These are phyloP conservation scores for Ascochyta koolunga DNA, from an alignment of 2,329 filamentous ascomycete genomes.

Conservation along the genomic window DNA sequence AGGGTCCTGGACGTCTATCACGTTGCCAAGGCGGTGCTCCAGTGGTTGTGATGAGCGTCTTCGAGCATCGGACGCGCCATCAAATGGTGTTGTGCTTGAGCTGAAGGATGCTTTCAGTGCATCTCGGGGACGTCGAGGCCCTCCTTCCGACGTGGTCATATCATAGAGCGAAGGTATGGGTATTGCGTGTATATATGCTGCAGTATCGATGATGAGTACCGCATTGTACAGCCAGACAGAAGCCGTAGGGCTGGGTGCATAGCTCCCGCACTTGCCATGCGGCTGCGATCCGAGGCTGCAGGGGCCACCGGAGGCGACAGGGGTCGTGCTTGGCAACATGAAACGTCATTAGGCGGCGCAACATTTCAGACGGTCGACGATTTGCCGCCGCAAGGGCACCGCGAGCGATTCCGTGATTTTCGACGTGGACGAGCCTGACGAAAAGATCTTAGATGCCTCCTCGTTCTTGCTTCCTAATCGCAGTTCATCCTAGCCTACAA, in stretches of 20 bases:
- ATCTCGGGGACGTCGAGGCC: conserved; percentile 14
- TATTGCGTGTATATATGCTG: conserved; percentile 4
- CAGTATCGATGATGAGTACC: conserved; percentile 10
- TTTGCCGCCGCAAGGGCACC: conserved; percentile 18
- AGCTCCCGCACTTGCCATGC: conserved; percentile 21
- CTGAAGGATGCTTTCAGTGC: not conserved
- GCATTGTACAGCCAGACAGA: conserved; percentile 13
- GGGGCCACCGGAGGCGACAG: conserved; percentile 22
- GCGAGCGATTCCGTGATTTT: conserved; percentile 11
- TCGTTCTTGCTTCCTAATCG: conserved; percentile 16
- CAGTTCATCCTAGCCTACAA: conserved; percentile 6
- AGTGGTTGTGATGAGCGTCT: conserved; percentile 1
- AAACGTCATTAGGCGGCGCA: conserved; percentile 17
- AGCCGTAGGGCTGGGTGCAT: conserved; percentile 13
- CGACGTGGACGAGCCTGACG: conserved; percentile 4
- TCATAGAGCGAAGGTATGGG: conserved; percentile 21
- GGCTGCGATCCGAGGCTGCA: conserved; percentile 22
- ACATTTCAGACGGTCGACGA: conserved; percentile 13
- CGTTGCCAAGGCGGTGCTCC: conserved; percentile 3
- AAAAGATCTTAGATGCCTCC: conserved; percentile 4
- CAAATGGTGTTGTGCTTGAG: not conserved
- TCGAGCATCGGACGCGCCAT: not conserved
- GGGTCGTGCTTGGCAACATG: conserved; percentile 12
- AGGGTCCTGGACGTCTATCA: conserved; percentile 33
- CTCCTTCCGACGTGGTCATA: conserved; percentile 29